phyloP scores from a whole-genome alignment of 306 rosid species.

The Casuarina cunninghamiana region DNA sequence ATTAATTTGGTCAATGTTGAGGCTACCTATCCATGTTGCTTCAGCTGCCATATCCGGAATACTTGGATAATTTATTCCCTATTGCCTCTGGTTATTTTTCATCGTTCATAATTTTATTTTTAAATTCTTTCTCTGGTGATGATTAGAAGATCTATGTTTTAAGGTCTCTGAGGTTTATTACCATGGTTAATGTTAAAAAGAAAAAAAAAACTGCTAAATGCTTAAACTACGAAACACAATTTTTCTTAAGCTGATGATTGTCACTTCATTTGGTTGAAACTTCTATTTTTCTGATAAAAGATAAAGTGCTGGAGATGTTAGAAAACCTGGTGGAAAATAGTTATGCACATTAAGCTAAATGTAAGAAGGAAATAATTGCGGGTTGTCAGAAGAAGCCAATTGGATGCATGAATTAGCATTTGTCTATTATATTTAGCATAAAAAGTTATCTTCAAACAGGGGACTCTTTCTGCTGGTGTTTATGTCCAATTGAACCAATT shows the following conservation, averaged over 20 bases:
- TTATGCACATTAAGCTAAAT: neutral
- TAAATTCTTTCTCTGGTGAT: neutral
- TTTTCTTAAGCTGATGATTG: neutral
- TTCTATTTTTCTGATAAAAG: neutral
- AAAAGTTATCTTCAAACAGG: neutral
- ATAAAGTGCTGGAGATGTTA: neutral
- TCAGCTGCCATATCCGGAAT: neutral
- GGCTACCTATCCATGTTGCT: conserved; percentile 7
- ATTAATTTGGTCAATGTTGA: neutral
- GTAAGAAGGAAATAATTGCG: neutral
- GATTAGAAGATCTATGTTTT: neutral
- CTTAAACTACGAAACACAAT: neutral
- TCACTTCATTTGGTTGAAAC: neutral
- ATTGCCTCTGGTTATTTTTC: neutral
- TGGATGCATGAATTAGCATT: neutral
- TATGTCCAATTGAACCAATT: neutral
- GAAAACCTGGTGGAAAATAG: neutral
- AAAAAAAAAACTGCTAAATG: neutral
- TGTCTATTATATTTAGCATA: neutral
- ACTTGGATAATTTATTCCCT: neutral
- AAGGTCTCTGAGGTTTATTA: neutral
- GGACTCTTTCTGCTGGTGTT: neutral
- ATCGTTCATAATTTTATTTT: neutral
- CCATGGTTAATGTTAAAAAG: neutral
- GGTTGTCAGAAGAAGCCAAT: neutral